Percentiles rank a stretch among this genome's conserved stretches.
Evolutionary conservation across 352 stramenopile species (phyloP).

Genomic region (Globisporangium iwayamae): DNA sequence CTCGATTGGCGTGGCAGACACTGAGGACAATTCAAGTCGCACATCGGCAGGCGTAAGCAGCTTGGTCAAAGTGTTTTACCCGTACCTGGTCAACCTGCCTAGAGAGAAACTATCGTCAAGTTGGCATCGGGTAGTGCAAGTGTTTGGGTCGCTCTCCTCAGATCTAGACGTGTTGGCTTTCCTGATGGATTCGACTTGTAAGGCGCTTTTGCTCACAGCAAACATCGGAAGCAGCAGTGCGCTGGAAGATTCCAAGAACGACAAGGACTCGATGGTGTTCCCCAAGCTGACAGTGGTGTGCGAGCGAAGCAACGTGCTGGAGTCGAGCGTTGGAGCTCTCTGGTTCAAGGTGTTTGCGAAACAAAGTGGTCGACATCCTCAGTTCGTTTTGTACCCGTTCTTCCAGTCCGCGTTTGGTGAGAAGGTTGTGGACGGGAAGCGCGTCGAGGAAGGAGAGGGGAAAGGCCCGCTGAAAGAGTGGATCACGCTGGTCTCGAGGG

Average conservation of each 20-base stretch:
- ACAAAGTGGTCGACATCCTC: no score
- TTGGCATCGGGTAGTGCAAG: slow-evolving; percentile 32
- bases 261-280: slow-evolving; percentile 10
- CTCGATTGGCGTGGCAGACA: neutral
- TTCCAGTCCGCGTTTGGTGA: slow-evolving; percentile 69
- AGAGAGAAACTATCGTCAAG: slow-evolving; percentile 36
- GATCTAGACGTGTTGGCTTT: slow-evolving; percentile 20
- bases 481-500: slow-evolving; percentile 41
- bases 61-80: slow-evolving; percentile 65
- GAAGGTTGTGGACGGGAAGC: slow-evolving; percentile 51
- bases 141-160: slow-evolving; percentile 25
- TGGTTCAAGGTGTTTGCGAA: slow-evolving; percentile 23
- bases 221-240: neutral
- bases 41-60: slow-evolving; percentile 27
- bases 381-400: slow-evolving; percentile 52
- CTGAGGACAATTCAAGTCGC: neutral
- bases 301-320: slow-evolving; percentile 36
- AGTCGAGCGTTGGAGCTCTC: slow-evolving; percentile 32
- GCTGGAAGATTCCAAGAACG: neutral
- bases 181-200: slow-evolving; percentile 47
- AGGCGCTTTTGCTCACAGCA: slow-evolving; percentile 46
- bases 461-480: slow-evolving; percentile 75
- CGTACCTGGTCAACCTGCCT: slow-evolving; percentile 54
- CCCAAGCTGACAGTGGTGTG: slow-evolving; percentile 52
- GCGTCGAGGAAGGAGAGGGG: slow-evolving; percentile 75